phyloP scores from a whole-genome alignment of 441 rosid species.

The Geranium incanum region DNA sequence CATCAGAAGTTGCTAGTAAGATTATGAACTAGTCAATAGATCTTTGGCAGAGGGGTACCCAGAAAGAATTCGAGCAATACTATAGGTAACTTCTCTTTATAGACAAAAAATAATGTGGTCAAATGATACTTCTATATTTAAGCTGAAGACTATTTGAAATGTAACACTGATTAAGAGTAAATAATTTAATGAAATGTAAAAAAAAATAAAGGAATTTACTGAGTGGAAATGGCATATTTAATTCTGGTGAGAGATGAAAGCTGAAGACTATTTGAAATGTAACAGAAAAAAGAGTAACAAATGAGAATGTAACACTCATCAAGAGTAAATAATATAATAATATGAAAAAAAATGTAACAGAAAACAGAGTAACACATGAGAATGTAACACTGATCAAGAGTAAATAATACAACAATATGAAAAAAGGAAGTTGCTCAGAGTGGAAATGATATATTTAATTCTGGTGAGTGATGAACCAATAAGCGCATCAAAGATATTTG shows the following conservation, averaged over 20 bases:
- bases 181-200: not conserved
- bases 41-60: slow-evolving; percentile 6
- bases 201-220: not conserved
- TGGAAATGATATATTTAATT: not conserved
- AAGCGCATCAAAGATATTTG: not conserved
- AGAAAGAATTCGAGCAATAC: not conserved
- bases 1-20: not conserved
- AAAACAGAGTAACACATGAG: not conserved
- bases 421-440: not conserved
- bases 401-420: not conserved
- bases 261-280: not conserved
- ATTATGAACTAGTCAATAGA: not conserved
- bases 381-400: not conserved
- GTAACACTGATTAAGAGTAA: not conserved
- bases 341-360: not conserved
- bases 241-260: not conserved
- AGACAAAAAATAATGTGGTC: not conserved
- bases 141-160: not conserved
- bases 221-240: too few species aligned
- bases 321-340: not conserved
- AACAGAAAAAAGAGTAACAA: not conserved
- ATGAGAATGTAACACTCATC: not conserved
- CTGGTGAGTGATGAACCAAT: not conserved
- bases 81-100: not conserved
- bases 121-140: not conserved